A percentile compares a stretch with the other conserved stretches of the same genome.
These are phyloP conservation scores for Podochytrium sp. DNA, from an alignment of 192 early-diverging fungal species.

Conservation along the genomic window DNA sequence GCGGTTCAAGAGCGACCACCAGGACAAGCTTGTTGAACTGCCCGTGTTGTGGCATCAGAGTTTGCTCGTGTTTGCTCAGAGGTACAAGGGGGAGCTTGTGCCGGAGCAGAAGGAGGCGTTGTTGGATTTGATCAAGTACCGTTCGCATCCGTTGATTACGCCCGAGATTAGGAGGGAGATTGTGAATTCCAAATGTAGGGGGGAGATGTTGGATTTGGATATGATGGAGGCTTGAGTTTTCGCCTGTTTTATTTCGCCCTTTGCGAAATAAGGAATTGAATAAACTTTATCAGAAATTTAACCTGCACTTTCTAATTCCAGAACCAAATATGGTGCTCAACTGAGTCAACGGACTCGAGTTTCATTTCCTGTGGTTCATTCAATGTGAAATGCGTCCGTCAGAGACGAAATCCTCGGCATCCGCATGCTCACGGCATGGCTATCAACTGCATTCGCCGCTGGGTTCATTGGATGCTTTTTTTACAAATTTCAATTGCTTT, in stretches of 20 bases:
- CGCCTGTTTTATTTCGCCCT: neutral
- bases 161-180: constrained; percentile 95
- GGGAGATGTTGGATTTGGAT: constrained; percentile 24
- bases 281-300: too few relatives aligned
- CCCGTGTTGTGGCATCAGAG: constrained; percentile 97
- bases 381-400: too few relatives aligned
- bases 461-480: too few relatives aligned
- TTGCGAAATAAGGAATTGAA: too few relatives aligned
- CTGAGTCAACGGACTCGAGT: too few relatives aligned
- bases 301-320: too few relatives aligned
- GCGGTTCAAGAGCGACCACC: constrained; percentile 66
- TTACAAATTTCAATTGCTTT: too few relatives aligned
- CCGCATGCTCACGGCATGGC: too few relatives aligned
- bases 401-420: too few relatives aligned
- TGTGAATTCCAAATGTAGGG: constrained; percentile 25
- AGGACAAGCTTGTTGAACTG: constrained; percentile 69
- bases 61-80: constrained; percentile 92
- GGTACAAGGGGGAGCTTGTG: constrained; percentile 95
- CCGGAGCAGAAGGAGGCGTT: constrained; percentile 93
- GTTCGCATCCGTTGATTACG: constrained; percentile 81
- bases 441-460: too few relatives aligned
- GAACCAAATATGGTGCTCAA: too few relatives aligned
- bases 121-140: constrained; percentile 77
- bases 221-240: constrained; percentile 28
- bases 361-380: too few relatives aligned